Percentiles rank a stretch among this genome's conserved stretches.
These are phyloP conservation scores for Metarhizium album DNA, from an alignment of 2,329 filamentous ascomycete species.

Conservation along the genomic window DNA sequence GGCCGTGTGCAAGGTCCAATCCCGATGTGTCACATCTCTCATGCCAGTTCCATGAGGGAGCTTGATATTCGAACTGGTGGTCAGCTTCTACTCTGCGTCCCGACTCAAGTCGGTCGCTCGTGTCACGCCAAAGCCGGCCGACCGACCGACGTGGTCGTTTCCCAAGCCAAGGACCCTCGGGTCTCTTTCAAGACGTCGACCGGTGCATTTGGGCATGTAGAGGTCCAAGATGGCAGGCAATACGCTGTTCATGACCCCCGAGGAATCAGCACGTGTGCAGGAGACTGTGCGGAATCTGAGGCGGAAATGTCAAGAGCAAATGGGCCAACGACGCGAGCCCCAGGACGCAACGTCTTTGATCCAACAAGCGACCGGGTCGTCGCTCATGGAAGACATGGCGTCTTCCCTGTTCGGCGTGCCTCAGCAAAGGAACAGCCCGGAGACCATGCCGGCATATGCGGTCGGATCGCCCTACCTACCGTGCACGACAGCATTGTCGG, in stretches of 20 bases:
- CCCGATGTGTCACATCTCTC: no score
- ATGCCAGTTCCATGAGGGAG: no score
- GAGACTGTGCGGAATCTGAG: constrained; percentile 12
- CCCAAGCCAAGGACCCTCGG: no score
- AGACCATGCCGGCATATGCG: constrained; percentile 17
- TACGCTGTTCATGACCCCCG: constrained; percentile 21
- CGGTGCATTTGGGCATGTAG: no score
- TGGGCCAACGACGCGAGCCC: constrained; percentile 11
- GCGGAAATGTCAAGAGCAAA: constrained; percentile 13
- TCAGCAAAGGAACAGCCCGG: constrained; percentile 7
- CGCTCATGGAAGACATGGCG: constrained; percentile 24
- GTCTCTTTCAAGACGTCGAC: no score
- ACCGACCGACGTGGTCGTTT: no score
- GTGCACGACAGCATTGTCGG: constrained; percentile 9
- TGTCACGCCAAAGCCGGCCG: no score
- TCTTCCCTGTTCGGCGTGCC: constrained; percentile 10
- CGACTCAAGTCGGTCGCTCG: no score
- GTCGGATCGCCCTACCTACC: constrained; percentile 18
- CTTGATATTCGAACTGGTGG: no score
- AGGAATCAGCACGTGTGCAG: constrained; percentile 19
- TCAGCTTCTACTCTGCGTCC: no score
- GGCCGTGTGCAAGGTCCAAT: no score
- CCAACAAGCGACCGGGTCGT: constrained; percentile 16
- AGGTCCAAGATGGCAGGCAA: not conserved
- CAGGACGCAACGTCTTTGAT: constrained; percentile 12